Percentiles rank a stretch among this genome's conserved stretches.
Conservation (phyloP, 2,329 filamentous ascomycete genomes). For the Monosporascus sp. region DNA sequence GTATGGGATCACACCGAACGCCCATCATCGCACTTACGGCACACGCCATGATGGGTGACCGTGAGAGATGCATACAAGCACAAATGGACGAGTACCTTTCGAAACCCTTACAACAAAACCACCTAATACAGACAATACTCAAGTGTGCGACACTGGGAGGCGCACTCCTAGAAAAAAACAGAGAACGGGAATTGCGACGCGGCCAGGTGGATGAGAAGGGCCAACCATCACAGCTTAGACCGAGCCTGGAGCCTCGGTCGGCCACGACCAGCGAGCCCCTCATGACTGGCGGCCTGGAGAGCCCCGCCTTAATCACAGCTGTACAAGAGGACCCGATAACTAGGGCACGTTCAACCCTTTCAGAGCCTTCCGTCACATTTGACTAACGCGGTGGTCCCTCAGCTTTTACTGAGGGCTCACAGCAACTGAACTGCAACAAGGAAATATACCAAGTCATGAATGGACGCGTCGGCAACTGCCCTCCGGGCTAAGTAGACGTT, state of each 20-base stretch:
- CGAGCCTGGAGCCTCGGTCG: slow-evolving; percentile 48
- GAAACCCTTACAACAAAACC: slow-evolving; percentile 93
- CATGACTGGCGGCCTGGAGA: slow-evolving; percentile 49
- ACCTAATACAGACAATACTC: slow-evolving; percentile 94
- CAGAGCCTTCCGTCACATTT: slow-evolving; percentile 31
- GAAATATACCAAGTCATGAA: no score
- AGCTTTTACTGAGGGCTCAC: slow-evolving; percentile 28
- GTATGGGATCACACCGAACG: slow-evolving; percentile 72
- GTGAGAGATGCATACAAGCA: slow-evolving; percentile 95
- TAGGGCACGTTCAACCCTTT: slow-evolving; percentile 45
- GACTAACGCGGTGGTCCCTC: slow-evolving; percentile 22
- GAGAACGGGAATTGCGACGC: slow-evolving; percentile 53
- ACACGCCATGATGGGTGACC: slow-evolving; percentile 96
- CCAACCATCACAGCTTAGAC: slow-evolving; percentile 30
- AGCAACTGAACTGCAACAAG: slow-evolving; percentile 22
- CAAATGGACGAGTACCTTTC: slow-evolving; percentile 99
- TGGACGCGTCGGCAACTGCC: no score
- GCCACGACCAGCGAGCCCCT: slow-evolving; percentile 64
- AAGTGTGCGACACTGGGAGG: slow-evolving; percentile 92
- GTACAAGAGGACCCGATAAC: slow-evolving; percentile 54
- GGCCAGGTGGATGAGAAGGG: slow-evolving; percentile 42
- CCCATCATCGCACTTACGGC: slow-evolving; percentile 96
- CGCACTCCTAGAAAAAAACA: slow-evolving; percentile 71
- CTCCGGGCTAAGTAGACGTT: no score
- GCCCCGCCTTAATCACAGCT: slow-evolving; percentile 56